Evolutionary conservation across 163 green algal species (phyloP).

Genomic region (Chlorella variabilis): DNA sequence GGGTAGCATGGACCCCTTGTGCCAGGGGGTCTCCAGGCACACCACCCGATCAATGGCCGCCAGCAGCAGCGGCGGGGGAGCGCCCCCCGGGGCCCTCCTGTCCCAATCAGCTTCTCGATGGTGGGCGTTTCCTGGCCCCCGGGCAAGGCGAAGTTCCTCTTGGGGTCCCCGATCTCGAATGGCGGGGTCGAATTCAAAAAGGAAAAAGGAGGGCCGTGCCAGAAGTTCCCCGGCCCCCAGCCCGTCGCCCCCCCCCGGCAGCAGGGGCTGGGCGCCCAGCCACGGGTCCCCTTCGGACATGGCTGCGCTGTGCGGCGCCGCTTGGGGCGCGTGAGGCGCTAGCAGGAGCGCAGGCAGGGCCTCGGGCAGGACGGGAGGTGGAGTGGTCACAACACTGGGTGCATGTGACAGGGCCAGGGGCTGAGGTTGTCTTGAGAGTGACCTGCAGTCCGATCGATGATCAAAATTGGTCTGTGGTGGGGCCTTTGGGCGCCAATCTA

Average conservation of each 20-base stretch:
- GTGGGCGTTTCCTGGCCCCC: constrained; percentile 30
- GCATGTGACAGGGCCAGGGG: not conserved
- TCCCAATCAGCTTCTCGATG: constrained; percentile 63
- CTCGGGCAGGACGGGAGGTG: too few relatives aligned
- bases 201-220: constrained; percentile 77
- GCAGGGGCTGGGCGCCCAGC: constrained; percentile 36
- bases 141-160: constrained; percentile 85
- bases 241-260: constrained; percentile 25
- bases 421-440: too few relatives aligned
- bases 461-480: too few relatives aligned
- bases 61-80: constrained; percentile 57
- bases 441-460: too few relatives aligned
- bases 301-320: not conserved
- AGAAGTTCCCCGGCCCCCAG: constrained; percentile 69
- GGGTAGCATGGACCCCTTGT: constrained; percentile 73
- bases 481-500: too few relatives aligned
- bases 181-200: constrained; percentile 92
- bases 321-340: too few relatives aligned
- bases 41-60: constrained; percentile 81
- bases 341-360: not conserved
- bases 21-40: constrained; percentile 79
- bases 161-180: constrained; percentile 89
- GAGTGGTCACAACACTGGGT: too few relatives aligned
- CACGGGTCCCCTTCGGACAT: not conserved
- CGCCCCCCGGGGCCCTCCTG: constrained; percentile 57